Percentiles rank a stretch among this genome's conserved stretches.
Evolutionary conservation across 2,329 filamentous ascomycete genomes (phyloP).

Genomic region (Fusarium xylarioides): DNA sequence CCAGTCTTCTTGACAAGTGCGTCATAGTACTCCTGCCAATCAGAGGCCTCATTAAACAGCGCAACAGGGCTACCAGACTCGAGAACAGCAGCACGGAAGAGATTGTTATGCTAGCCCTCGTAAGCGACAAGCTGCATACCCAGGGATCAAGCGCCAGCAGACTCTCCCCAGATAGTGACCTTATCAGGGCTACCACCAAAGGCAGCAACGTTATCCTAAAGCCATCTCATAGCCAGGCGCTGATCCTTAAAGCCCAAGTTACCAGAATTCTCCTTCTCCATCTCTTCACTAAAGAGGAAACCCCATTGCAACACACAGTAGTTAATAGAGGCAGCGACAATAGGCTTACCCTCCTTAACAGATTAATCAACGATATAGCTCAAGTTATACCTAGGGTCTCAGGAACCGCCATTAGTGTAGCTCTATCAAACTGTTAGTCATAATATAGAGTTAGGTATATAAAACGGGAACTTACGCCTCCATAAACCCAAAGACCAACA

Average conservation of each 20-base stretch:
- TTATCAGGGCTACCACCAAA: slow-evolving; percentile 59
- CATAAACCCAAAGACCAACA: slow-evolving; percentile 68
- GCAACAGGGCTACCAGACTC: slow-evolving; percentile 56
- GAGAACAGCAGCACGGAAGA: slow-evolving; percentile 63
- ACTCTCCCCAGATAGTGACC: slow-evolving; percentile 64
- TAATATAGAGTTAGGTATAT: not conserved
- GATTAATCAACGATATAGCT: slow-evolving; percentile 65
- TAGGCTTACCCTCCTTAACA: slow-evolving; percentile 56
- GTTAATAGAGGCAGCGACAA: slow-evolving; percentile 61
- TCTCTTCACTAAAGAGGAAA: slow-evolving; percentile 58
- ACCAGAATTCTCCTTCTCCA: slow-evolving; percentile 53
- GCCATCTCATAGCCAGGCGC: slow-evolving; percentile 58
- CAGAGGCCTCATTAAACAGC: slow-evolving; percentile 25
- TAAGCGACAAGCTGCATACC: slow-evolving; percentile 62
- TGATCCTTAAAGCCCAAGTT: slow-evolving; percentile 64
- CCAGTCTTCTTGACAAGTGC: slow-evolving; percentile 39
- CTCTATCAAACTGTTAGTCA: slow-evolving; percentile 31
- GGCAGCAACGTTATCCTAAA: slow-evolving; percentile 59
- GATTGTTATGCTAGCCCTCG: slow-evolving; percentile 59
- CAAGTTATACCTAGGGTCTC: slow-evolving; percentile 64
- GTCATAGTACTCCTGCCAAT: slow-evolving; percentile 46
- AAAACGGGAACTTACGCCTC: slow-evolving; percentile 42
- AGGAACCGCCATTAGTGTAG: slow-evolving; percentile 38
- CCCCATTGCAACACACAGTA: slow-evolving; percentile 62
- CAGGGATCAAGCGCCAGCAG: slow-evolving; percentile 60